A percentile compares a stretch with the other conserved stretches of the same genome.
Evolutionary conservation across 768 basidiomycete genomes (phyloP).

Genomic region (Xerocomellus intermedius): DNA sequence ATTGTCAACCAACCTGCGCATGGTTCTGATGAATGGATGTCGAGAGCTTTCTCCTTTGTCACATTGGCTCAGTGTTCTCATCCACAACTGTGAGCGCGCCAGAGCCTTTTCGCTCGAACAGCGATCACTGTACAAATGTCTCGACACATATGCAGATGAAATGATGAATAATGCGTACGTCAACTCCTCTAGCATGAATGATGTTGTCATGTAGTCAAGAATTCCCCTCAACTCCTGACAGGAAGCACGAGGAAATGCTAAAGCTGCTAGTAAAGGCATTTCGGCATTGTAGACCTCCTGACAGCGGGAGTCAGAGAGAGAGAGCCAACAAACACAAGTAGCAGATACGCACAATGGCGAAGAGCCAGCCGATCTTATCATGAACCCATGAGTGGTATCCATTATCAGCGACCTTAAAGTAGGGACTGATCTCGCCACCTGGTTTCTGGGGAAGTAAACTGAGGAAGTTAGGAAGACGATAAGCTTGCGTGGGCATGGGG

Average conservation of each 20-base stretch:
- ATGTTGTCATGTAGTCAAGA: conserved; percentile 28
- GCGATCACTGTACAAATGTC: conserved; percentile 19
- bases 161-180: conserved; percentile 17
- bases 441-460: conserved; percentile 26
- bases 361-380: conserved; percentile 21
- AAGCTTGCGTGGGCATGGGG: conserved; percentile 20
- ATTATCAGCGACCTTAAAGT: conserved; percentile 23
- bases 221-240: conserved; percentile 22
- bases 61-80: conserved; percentile 19
- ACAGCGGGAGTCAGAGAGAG: background rate
- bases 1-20: conserved; percentile 21
- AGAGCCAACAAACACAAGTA: no score
- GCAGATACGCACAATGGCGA: conserved; percentile 18
- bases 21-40: conserved; percentile 26
- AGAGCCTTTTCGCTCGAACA: conserved; percentile 21
- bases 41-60: conserved; percentile 14
- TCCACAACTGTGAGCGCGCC: conserved; percentile 23
- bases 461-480: conserved; percentile 27
- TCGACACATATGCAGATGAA: background rate
- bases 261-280: conserved; percentile 25
- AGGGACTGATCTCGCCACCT: conserved; percentile 26
- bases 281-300: conserved; percentile 30
- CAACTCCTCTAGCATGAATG: conserved; percentile 32
- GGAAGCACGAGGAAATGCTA: conserved; percentile 25
- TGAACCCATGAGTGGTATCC: conserved; percentile 25